phyloP scores from a whole-genome alignment of 768 basidiomycete species.

The Lactarius psammicola region DNA sequence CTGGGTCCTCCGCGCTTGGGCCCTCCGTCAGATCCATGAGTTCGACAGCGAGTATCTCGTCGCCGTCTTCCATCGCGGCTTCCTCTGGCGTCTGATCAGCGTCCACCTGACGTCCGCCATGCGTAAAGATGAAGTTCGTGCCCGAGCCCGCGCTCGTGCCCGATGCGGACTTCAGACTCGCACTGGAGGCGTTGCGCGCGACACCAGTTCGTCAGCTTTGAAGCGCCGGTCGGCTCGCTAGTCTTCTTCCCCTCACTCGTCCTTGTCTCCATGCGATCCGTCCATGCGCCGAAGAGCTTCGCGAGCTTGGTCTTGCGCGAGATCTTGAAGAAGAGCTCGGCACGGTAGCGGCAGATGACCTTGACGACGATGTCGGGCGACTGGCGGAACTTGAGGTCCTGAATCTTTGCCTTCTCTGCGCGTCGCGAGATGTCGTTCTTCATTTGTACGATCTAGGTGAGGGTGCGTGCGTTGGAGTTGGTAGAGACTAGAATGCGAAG shows the following conservation, averaged over 20 bases:
- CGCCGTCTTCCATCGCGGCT: slow-evolving; percentile 81
- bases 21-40: slow-evolving; percentile 85
- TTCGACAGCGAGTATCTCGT: slow-evolving; percentile 87
- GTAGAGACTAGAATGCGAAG: not conserved
- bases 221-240: slow-evolving; percentile 37
- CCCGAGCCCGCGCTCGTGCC: slow-evolving; percentile 36
- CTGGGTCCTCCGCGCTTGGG: slow-evolving; percentile 59
- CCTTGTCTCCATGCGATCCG: slow-evolving; percentile 73
- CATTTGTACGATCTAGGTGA: slow-evolving; percentile 68
- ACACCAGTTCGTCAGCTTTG: slow-evolving; percentile 27
- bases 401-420: slow-evolving; percentile 72
- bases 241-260: slow-evolving; percentile 37
- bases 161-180: slow-evolving; percentile 38
- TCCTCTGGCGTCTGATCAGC: slow-evolving; percentile 85
- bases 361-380: slow-evolving; percentile 90
- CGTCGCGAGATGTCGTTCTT: slow-evolving; percentile 80
- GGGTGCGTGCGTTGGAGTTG: not conserved
- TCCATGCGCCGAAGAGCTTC: slow-evolving; percentile 84
- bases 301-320: slow-evolving; percentile 86
- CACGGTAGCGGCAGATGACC: slow-evolving; percentile 84
- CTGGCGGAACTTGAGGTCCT: slow-evolving; percentile 79
- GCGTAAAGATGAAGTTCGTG: slow-evolving; percentile 84
- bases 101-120: slow-evolving; percentile 76
- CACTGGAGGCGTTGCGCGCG: slow-evolving; percentile 12
- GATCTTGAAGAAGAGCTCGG: slow-evolving; percentile 91